Percentiles rank a stretch among this genome's conserved stretches.
These are phyloP conservation scores for Camelina laxa DNA, from an alignment of 345 rosid genomes.

Conservation along the genomic window DNA sequence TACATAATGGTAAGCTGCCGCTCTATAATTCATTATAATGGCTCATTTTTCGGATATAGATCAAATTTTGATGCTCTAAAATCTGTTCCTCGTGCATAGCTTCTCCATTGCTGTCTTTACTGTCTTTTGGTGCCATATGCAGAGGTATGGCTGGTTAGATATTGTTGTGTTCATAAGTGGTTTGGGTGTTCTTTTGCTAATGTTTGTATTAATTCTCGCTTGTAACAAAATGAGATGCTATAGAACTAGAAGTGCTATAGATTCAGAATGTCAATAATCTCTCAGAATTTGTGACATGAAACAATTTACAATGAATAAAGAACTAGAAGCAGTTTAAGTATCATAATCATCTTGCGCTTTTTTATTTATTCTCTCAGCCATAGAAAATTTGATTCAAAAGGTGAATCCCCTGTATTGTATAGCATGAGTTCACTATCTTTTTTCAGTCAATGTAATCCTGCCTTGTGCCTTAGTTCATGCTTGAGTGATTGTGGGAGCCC, in stretches of 20 bases:
- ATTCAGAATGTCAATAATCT: constrained; percentile 16
- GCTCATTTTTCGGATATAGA: not conserved
- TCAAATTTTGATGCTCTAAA: not conserved
- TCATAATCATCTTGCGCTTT: not conserved
- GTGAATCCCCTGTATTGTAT: not conserved
- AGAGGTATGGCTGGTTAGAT: constrained; percentile 13
- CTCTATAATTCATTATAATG: not conserved
- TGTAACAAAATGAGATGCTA: constrained; percentile 16
- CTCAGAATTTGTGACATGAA: constrained; percentile 16
- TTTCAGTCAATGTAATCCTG: not conserved
- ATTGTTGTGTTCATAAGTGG: constrained; percentile 11
- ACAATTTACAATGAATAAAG: constrained; percentile 19
- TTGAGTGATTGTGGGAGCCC: constrained; percentile 71
- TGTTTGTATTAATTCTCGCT: too few relatives aligned
- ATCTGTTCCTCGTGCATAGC: constrained; percentile 12
- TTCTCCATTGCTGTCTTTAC: constrained; percentile 6
- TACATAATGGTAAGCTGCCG: not conserved
- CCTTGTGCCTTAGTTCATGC: constrained; percentile 21
- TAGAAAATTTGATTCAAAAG: constrained; percentile 20
- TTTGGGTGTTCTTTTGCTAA: too few relatives aligned
- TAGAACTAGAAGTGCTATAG: constrained; percentile 10
- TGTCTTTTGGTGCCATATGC: not conserved
- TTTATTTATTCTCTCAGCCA: not conserved
- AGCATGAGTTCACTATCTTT: constrained; percentile 27
- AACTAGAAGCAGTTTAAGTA: constrained; percentile 19